Percentiles rank a stretch among this genome's conserved stretches.
phyloP scores from a whole-genome alignment of 1,284 basidiomycete genomes.

The Ustanciosporium gigantosporum region DNA sequence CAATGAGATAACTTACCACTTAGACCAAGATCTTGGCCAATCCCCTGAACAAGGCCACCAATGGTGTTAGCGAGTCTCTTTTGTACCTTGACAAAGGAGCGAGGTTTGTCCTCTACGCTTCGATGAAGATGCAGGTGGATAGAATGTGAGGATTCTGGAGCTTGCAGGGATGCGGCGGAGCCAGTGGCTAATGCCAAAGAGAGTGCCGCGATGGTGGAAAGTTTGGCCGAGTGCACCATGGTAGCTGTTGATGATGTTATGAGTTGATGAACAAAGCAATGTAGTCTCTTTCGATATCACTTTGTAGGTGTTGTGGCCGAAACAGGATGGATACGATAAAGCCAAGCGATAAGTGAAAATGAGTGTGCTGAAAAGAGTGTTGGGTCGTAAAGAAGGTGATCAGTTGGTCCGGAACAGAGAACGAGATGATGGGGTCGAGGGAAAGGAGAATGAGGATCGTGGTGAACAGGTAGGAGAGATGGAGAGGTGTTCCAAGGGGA shows the following conservation, averaged over 20 bases:
- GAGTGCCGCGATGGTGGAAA: slow-evolving; percentile 20
- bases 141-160: slow-evolving; percentile 9
- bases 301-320: too few relatives aligned
- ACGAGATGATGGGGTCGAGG: too few relatives aligned
- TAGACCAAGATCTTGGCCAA: slow-evolving; percentile 16
- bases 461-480: too few relatives aligned
- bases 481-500: too few relatives aligned
- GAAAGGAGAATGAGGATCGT: too few relatives aligned
- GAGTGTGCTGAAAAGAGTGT: too few relatives aligned
- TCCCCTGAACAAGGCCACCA: slow-evolving; percentile 16
- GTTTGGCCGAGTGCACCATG: slow-evolving; percentile 24
- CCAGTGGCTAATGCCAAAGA: slow-evolving; percentile 21
- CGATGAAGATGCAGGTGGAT: slow-evolving; percentile 14
- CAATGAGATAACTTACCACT: slow-evolving; percentile 22
- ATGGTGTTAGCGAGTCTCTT: slow-evolving; percentile 24
- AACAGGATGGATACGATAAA: too few relatives aligned
- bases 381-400: too few relatives aligned
- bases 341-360: too few relatives aligned
- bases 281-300: too few relatives aligned
- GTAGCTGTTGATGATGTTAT: not conserved
- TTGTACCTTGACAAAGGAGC: slow-evolving; percentile 27
- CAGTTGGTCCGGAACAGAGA: too few relatives aligned
- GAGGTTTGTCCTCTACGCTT: slow-evolving; percentile 13
- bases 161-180: slow-evolving; percentile 16
- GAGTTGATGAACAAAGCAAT: too few relatives aligned